These are phyloP conservation scores for Collybiopsis confluens DNA, from an alignment of 768 basidiomycete species.

Conservation along the genomic window DNA sequence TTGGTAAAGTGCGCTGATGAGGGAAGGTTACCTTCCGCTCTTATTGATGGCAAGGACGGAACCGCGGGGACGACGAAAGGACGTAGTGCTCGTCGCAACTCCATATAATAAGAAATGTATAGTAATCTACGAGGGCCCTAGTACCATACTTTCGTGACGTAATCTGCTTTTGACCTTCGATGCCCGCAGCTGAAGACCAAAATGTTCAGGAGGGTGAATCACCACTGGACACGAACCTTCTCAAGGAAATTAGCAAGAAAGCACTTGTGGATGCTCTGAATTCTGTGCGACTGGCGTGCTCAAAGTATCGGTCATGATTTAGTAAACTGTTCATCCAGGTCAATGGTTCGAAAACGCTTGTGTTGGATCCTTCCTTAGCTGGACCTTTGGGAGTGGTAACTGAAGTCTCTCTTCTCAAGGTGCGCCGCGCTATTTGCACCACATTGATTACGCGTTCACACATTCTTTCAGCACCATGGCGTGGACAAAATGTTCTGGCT, in stretches of 20 bases:
- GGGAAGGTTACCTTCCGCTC: conserved; percentile 73
- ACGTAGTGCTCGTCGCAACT: conserved; percentile 74
- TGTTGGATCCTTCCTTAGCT: conserved; percentile 83
- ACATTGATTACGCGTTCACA: background rate
- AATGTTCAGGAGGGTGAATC: conserved; percentile 33
- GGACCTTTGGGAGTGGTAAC: conserved; percentile 95
- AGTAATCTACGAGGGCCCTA: background rate
- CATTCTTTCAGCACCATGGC: conserved; percentile 81
- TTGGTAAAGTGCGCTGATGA: conserved; percentile 79
- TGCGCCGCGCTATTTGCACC: conserved; percentile 21
- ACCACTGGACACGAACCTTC: conserved; percentile 51
- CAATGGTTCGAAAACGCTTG: conserved; percentile 92
- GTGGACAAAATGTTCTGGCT: conserved; percentile 99
- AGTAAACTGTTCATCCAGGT: conserved; percentile 42
- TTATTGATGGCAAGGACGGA: conserved; percentile 54
- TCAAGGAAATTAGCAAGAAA: conserved; percentile 78
- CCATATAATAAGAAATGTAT: conserved; percentile 33
- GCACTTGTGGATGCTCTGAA: conserved; percentile 84
- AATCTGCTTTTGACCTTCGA: conserved; percentile 3
- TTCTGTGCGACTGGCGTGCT: conserved; percentile 40
- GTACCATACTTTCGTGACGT: background rate
- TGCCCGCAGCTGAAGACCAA: conserved; percentile 36
- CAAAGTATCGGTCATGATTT: conserved; percentile 1
- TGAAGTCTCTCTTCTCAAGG: conserved; percentile 91
- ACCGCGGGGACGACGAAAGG: conserved; percentile 60